Evolutionary conservation across 2,329 filamentous ascomycete genomes (phyloP), one percentile per base, ranked within the genome.

Genomic region (Zymoseptoria brevis): DNA sequence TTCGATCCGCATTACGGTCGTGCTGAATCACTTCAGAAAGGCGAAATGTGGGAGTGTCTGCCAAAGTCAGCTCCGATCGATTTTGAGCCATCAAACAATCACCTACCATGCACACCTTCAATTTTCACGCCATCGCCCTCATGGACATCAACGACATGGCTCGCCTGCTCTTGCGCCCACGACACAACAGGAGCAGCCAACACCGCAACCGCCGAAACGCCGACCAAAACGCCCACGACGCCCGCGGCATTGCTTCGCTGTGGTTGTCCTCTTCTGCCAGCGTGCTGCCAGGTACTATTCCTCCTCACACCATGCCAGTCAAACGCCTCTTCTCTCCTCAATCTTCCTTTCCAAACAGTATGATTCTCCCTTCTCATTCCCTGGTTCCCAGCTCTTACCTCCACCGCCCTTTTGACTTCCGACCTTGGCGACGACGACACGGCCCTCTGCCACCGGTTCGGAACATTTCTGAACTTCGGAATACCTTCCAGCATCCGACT

Each of bases 1-100:
- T 84, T 8, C 76, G 72, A 1, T 77, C 68, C 0, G 83, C 82
- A 19, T 76, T 61, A 16, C 63, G 61, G 54, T 72, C 70, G 60
- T 76, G 74, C 54, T 69, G 61, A 24, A 65, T 64, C 11, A 76
- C 64, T 62, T 75, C 65, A 35, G 60, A 56, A 6, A 72, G 60
- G 2, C 70, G 64, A 30, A 66, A 59, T 13, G 50, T 63, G 21
- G 52, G 45, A 9, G 41, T 16, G 19, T 58, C 24, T 53, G 16
- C 35, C 41, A 48, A 56, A 21, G 13, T 52, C 50, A 54, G 24
- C 41, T 19, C 2, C 2, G 13, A 21, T 21, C 24, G 41, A 30
- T 57, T 48, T 53, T 50, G 30, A 29, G n/a, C 9, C 9, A 16
- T 11, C 19, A 21, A 22, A 7, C 29, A 7, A 45, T 54, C 29